Evolutionary conservation across 495 filamentous ascomycete genomes (phyloP), one percentile per base, ranked within the genome.

Genomic region (Aspergillus incahuasiensis): DNA sequence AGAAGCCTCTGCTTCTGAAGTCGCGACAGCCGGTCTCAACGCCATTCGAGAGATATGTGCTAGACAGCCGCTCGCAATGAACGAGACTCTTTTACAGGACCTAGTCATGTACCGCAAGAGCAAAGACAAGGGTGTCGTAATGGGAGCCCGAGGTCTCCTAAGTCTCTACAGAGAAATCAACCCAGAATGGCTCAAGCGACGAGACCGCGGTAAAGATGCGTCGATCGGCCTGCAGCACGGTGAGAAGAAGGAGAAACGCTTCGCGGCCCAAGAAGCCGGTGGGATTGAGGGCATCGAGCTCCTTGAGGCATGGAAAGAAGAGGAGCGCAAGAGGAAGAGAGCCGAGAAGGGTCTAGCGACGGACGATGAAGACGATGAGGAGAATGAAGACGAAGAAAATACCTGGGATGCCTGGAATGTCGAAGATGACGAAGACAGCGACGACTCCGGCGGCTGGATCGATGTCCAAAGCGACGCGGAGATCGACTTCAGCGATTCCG

Each of bases 91-190:
- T 12, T 76, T 99, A n/a, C 94, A 97, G 68, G 94, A 98, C 75
- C 73, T 99, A 32, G 90, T 97, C 13, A 85, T 91, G 82, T 99
- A 99, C 71, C 82, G 91, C 54, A 95, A 92, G 74, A 94, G 89
- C 66, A 97, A 97, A 64, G 95, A 99, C 65, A 97, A 97, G 72
- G 91, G 91, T 56, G 90, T 95, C 12, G 88, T 95, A 79, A 97
- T 99, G 92, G 95, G 92, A 15, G 90, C 91, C 12, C 89, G 91
- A 63, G 92, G 91, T 52, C 74, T 99, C 13, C 81, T 97, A 47
- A 86, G 87, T 59, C 79, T 99, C 2, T 99, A 91, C 71, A 81
- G 95, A 51, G 91, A 97, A 63, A 84, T 95, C 21, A 90, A 86
- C 24, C 87, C 95, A 0, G 86, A 92, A 55, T 86, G 97, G 82